These are phyloP conservation scores for Luvunga scandens DNA, from an alignment of 345 rosid species.

Conservation along the genomic window DNA sequence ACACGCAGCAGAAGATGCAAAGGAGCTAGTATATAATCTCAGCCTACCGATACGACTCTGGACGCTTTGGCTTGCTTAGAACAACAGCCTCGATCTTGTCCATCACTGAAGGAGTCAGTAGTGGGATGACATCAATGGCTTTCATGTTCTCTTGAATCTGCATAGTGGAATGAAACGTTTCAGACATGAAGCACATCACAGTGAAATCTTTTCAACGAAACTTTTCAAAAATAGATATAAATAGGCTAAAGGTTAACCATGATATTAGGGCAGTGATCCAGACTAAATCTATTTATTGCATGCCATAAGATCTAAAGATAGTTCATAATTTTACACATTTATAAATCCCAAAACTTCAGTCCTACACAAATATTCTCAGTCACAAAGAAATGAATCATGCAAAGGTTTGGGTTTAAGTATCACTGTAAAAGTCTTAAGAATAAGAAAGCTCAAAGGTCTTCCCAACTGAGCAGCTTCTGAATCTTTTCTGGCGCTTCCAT, in stretches of 20 bases:
- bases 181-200: background rate
- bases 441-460: background rate
- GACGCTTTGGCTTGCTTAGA: constrained; percentile 87
- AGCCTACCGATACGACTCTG: constrained; percentile 72
- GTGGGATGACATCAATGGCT: constrained; percentile 80
- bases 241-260: background rate
- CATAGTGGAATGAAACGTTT: background rate
- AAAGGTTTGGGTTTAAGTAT: background rate
- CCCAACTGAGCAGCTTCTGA: background rate
- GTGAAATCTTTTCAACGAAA: background rate
- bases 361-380: background rate
- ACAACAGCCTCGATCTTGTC: constrained; percentile 86
- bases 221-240: background rate
- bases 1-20: background rate
- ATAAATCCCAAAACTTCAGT: background rate
- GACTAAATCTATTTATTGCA: background rate
- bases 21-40: background rate
- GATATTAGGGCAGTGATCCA: background rate
- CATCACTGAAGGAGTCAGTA: constrained; percentile 78
- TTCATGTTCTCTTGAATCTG: constrained; percentile 99
- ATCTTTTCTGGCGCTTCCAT: background rate
- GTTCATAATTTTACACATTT: background rate
- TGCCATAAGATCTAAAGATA: background rate
- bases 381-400: background rate
- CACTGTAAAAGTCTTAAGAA: background rate